Conservation (phyloP, 768 basidiomycete genomes). For the Xanthoconium purpureum region DNA sequence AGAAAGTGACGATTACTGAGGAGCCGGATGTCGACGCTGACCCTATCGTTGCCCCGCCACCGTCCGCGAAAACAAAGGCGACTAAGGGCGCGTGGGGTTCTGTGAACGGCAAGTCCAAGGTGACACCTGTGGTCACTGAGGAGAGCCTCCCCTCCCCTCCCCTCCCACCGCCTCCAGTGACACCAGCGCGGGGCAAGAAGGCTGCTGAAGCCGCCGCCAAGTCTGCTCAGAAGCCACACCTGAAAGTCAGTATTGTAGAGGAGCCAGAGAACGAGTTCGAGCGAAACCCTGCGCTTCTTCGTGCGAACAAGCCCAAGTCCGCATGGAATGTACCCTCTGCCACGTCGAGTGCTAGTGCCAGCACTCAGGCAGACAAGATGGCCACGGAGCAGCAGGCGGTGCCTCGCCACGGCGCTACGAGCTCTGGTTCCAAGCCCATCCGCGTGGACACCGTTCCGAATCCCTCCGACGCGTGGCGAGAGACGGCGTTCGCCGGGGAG, state of each 20-base stretch:
- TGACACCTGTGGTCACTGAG: background rate
- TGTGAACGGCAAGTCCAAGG: conserved; percentile 22
- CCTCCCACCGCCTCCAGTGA: background rate
- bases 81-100: conserved; percentile 22
- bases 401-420: conserved; percentile 5
- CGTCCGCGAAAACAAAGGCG: conserved; percentile 11
- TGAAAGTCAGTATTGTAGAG: conserved; percentile 17
- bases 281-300: background rate
- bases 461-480: conserved; percentile 10
- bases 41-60: conserved; percentile 10
- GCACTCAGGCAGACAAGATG: conserved; percentile 15
- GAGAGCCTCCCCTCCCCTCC: too few species aligned
- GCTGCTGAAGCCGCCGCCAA: background rate
- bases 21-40: conserved; percentile 28
- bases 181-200: conserved; percentile 16
- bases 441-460: conserved; percentile 16
- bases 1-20: conserved; percentile 26
- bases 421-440: conserved; percentile 8
- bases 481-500: background rate
- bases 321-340: conserved; percentile 10
- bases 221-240: conserved; percentile 13
- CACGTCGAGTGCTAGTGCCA: background rate
- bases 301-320: conserved; percentile 18
- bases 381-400: conserved; percentile 6
- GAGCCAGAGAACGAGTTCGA: conserved; percentile 20